A percentile compares a stretch with the other conserved stretches of the same genome.
Conservation (phyloP, 768 basidiomycete genomes). For the Termitomyces sp. region DNA sequence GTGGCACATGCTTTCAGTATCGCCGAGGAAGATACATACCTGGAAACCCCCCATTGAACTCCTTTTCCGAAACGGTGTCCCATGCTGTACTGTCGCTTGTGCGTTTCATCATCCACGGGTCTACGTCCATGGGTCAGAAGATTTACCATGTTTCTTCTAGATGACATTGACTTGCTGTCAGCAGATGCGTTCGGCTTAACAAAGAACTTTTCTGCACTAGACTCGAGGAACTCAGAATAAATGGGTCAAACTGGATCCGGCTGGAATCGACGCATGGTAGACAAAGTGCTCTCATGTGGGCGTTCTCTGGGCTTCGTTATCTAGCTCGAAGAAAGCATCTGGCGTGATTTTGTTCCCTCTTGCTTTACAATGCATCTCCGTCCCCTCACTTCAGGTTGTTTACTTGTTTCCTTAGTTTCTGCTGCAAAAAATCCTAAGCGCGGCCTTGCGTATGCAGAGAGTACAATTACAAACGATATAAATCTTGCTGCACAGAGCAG, state of each 20-base stretch:
- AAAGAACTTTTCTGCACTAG: not conserved
- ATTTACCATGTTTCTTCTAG: not conserved
- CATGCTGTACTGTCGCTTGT: not conserved
- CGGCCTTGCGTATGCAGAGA: constrained; percentile 25
- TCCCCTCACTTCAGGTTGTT: not conserved
- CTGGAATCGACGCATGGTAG: not conserved
- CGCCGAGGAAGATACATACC: not conserved
- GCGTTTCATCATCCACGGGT: constrained; percentile 4
- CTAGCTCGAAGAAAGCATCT: constrained; percentile 1
- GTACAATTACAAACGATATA: constrained; percentile 21
- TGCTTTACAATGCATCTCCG: constrained; percentile 6
- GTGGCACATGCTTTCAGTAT: not conserved
- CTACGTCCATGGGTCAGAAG: not conserved
- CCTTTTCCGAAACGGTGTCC: not conserved
- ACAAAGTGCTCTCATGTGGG: not conserved
- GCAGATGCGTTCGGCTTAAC: constrained; percentile 2
- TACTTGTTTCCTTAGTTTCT: not conserved
- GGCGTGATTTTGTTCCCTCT: not conserved
- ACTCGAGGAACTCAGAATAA: not conserved
- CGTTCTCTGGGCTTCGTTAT: not conserved
- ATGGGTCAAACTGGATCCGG: not conserved
- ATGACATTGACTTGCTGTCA: constrained; percentile 2
- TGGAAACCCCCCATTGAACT: not conserved
- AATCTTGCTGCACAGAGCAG: constrained; percentile 19
- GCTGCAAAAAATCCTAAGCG: constrained; percentile 32